Conservation (phyloP, 2,329 filamentous ascomycete genomes). For the Leptographium galeiforme region DNA sequence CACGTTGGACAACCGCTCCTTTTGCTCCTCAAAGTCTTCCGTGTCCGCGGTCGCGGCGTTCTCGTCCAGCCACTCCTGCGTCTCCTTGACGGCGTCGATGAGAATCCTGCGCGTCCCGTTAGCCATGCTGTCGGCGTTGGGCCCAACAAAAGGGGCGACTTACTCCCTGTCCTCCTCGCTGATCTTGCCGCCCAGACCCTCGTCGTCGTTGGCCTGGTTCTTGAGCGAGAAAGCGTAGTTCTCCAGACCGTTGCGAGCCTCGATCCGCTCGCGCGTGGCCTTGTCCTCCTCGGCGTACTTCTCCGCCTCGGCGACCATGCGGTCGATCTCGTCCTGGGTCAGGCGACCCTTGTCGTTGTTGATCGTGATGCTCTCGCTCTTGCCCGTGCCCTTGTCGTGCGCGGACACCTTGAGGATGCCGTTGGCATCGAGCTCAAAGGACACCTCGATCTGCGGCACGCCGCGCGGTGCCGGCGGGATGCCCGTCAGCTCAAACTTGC, state of each 20-base stretch:
- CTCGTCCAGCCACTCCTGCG: conserved; percentile 92
- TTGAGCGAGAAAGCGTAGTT: conserved; percentile 99
- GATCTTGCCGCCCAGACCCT: conserved; percentile 96
- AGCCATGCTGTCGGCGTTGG: too few relatives aligned
- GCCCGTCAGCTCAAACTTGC: conserved; percentile 95
- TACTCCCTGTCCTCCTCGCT: conserved; percentile 92
- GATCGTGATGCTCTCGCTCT: conserved; percentile 94
- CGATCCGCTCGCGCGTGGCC: conserved; percentile 91
- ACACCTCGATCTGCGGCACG: conserved; percentile 95
- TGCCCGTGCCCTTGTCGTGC: conserved; percentile 95
- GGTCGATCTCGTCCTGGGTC: conserved; percentile 92
- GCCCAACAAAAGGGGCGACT: too few relatives aligned
- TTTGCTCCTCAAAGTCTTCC: conserved; percentile 98
- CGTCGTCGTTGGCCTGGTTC: conserved; percentile 97
- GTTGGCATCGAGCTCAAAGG: conserved; percentile 95
- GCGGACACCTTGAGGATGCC: conserved; percentile 95
- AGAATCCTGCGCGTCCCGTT: conserved; percentile 26
- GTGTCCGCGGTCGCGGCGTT: conserved; percentile 72
- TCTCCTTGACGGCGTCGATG: conserved; percentile 91
- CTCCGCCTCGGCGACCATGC: conserved; percentile 97
- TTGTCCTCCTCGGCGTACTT: conserved; percentile 99
- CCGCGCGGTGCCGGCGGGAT: conserved; percentile 92
- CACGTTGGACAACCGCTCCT: conserved; percentile 94
- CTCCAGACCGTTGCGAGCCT: conserved; percentile 91
- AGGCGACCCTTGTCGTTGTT: conserved; percentile 99